A percentile compares a stretch with the other conserved stretches of the same genome.
These are phyloP conservation scores for Urostyla sp. DNA, from an alignment of 73 alveolate genomes.

Conservation along the genomic window DNA sequence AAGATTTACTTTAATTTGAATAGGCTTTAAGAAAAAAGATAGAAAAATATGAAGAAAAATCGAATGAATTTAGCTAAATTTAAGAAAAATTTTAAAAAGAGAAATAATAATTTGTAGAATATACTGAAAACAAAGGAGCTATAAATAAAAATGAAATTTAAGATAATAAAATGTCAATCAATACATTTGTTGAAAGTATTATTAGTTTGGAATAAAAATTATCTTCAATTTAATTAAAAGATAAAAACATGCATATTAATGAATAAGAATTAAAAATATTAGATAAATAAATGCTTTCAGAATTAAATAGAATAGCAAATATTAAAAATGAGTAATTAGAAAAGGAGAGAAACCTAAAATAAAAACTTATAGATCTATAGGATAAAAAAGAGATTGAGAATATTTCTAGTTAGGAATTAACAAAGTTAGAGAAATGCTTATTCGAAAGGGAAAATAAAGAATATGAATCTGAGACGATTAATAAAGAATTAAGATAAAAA, in stretches of 20 bases:
- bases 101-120: background rate
- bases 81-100: background rate
- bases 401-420: constrained; percentile 14
- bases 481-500: constrained; percentile 1
- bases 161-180: background rate
- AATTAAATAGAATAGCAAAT: background rate
- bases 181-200: background rate
- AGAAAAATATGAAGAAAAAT: background rate
- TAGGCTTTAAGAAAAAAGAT: background rate
- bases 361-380: background rate
- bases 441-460: constrained; percentile 40
- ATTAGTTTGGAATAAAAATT: constrained; percentile 8
- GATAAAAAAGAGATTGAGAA: constrained; percentile 9
- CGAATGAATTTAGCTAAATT: background rate
- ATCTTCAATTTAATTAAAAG: background rate
- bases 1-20: constrained; percentile 3
- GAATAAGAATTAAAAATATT: constrained; percentile 4
- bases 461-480: background rate
- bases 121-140: background rate
- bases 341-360: background rate
- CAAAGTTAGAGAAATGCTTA: background rate
- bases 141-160: background rate
- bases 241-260: constrained; percentile 15
- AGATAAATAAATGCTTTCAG: background rate
- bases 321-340: background rate